These are phyloP conservation scores for Rhizophagus sp. DNA, from an alignment of 192 early-diverging fungal genomes.

Conservation along the genomic window DNA sequence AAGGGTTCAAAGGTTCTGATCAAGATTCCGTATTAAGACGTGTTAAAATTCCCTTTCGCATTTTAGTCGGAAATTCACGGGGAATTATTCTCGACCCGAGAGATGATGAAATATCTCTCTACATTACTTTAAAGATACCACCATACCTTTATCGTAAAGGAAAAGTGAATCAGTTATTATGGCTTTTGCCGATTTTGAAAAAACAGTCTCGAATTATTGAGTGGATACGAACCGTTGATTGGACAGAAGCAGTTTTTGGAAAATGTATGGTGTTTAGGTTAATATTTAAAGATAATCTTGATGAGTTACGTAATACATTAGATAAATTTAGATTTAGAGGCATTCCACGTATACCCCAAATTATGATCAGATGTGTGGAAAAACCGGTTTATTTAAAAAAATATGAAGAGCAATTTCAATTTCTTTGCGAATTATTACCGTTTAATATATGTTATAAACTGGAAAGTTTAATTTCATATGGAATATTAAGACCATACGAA, in stretches of 20 bases:
- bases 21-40: background rate
- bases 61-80: background rate
- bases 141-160: background rate
- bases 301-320: background rate
- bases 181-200: background rate
- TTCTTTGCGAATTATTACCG: background rate
- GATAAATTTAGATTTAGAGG: background rate
- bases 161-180: too few species aligned
- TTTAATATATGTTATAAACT: constrained; percentile 13
- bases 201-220: background rate
- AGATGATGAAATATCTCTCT: background rate
- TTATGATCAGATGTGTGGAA: background rate
- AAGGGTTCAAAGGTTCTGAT: background rate
- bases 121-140: constrained; percentile 1
- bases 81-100: background rate
- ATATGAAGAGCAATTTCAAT: background rate
- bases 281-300: background rate
- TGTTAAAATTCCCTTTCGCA: background rate
- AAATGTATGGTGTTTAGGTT: constrained; percentile 3
- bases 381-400: background rate
- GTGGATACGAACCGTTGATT: constrained; percentile 12
- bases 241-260: constrained; percentile 14
- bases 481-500: background rate
- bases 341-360: background rate
- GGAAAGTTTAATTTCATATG: constrained; percentile 9